Base-by-base conservation (phyloP, 768 basidiomycete species). In the Ramaria rubella region DNA sequence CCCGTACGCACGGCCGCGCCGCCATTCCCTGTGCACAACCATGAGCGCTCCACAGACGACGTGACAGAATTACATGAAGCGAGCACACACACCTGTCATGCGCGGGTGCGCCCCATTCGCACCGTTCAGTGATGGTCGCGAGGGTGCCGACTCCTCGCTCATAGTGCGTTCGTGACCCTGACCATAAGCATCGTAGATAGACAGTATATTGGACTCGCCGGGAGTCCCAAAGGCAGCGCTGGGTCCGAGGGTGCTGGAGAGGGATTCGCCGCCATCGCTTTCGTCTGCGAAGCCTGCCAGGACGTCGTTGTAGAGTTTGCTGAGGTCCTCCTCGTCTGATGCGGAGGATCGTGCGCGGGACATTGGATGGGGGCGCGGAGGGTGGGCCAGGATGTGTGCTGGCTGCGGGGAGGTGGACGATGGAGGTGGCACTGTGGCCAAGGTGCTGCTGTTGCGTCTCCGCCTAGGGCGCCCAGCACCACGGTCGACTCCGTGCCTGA, bases 301-400 rank as follows among this genome's bases (percentile, higher is more conserved):
- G 9, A 56, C 55, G 29, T 33, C 45, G 31, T 56, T 24, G 26
- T 56, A 56, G 12, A 56, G 44, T 23, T 48, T 33, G 27, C 31
- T 48, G 19, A 56, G 46, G 21, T 38, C 44, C 19, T 56, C 55
- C 15, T 56, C 55, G 31, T 45, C 46, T 43, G 43, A 38, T 26
- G 31, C 30, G 15, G 23, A 8, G 2, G 52, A 42, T 54, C 38
- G 36, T 40, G 52, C 27, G 14, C 38, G 43, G 4, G 52, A 24
- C 52, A 54, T 54, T 38, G 9, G 40, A 42, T 42, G 8, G 9
- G 40, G n/a, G 40, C 40, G 2, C 8, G 23, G n/a, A 21, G 40
- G 7, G 40, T 19, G 11, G 40, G 2, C 5, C n/a, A 17, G n/a
- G 2, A 42, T 17, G 40, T 19, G 38, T 42, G 15, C 38, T 42